Base-by-base conservation (phyloP, 371 early-diverging fungal genomes). In the Zychaea mexicana region DNA sequence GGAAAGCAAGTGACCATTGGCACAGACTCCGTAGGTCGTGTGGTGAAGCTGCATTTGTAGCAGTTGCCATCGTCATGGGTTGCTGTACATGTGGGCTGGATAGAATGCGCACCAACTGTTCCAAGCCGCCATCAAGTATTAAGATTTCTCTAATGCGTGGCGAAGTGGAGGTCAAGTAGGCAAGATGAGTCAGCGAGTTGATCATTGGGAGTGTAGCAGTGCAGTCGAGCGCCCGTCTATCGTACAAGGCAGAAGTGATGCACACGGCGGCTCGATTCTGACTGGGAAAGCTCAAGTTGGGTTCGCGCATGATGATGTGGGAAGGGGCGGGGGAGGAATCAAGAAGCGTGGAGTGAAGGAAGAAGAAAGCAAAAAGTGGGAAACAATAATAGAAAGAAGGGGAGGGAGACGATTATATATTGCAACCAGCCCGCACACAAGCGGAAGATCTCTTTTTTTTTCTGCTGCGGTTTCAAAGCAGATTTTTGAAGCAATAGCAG, bases 71-170 rank as follows among this genome's bases (percentile, higher is more conserved):
- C n/a, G 5, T 4, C 17, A n/a, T 42, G 7, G 42, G 57, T 22
- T 57, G 57, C 8, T 49, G 49, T 9, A 9, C 7, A 49, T 89
- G 86, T 19, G 85, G 85, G 52, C 84, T 85, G n/a, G 57, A 59
- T 28, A 96, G 82, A 21, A 95, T 91, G 38, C 89, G 85, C 39
- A 95, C 90, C 0, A 96, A 83, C 39, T 93, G 84, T 71, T 94
- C 93, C n/a, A 96, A 72, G 7, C 94, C 96, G 32, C 96, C 96
- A 84, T 96, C 96, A 17, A 87, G 77, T 21, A 90, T 86, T 31
- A 96, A 78, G 53, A 92, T 87, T 59, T 90, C 89, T 57, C 94
- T 86, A 24, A 95, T 92, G 45, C 91, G 85, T 21, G 91, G 89
- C 21, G 93, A 91, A 9, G 93, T 89, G 30, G 88, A 86, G 3